These are phyloP conservation scores for Elaeis oleifera DNA, from an alignment of 202 grass and related monocot species.

Conservation along the genomic window DNA sequence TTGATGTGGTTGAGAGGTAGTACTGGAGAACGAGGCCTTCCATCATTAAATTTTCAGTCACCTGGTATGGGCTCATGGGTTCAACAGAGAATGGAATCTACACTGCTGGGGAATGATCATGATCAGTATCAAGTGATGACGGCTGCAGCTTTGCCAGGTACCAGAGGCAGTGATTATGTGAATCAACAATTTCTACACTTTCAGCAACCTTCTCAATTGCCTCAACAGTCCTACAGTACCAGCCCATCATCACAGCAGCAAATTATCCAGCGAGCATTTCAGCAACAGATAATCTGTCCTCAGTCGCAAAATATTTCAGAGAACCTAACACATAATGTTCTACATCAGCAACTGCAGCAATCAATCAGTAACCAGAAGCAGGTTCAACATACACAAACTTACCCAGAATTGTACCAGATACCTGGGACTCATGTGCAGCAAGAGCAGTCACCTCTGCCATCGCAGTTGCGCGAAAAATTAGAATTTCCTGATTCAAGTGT, in stretches of 20 bases:
- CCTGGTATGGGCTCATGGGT: constrained; percentile 71
- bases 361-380: constrained; percentile 72
- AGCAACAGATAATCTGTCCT: constrained; percentile 47
- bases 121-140: constrained; percentile 66
- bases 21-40: constrained; percentile 62
- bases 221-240: constrained; percentile 62
- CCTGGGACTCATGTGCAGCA: constrained; percentile 40
- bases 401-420: constrained; percentile 55
- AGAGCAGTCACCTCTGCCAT: constrained; percentile 45
- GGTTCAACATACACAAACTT: constrained; percentile 33
- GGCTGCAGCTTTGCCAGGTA: constrained; percentile 41
- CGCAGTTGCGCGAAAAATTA: constrained; percentile 75
- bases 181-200: constrained; percentile 78
- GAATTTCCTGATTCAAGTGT: constrained; percentile 58
- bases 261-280: constrained; percentile 59
- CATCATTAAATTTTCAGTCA: constrained; percentile 74
- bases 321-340: constrained; percentile 44
- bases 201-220: constrained; percentile 67
- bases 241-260: constrained; percentile 72
- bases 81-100: constrained; percentile 61
- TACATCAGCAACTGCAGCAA: constrained; percentile 67
- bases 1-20: constrained; percentile 93
- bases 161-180: constrained; percentile 41
- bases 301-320: constrained; percentile 48
- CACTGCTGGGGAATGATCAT: constrained; percentile 58